Evolutionary conservation across 2,329 filamentous ascomycete species (phyloP), one percentile per base, ranked within the genome.

Genomic region (Cercospora beticola): DNA sequence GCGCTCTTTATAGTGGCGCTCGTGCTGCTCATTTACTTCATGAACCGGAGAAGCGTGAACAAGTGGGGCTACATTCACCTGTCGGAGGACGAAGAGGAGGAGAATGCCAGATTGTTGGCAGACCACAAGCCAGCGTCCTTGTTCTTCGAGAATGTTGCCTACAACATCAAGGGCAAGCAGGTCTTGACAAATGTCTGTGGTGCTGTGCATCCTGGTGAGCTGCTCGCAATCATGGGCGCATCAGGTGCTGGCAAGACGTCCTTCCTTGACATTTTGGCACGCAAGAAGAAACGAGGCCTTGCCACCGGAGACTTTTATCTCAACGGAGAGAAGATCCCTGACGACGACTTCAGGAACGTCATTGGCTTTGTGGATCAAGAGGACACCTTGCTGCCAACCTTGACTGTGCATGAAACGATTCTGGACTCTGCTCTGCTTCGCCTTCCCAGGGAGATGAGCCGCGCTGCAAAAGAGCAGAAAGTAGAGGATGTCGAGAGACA

Each of bases 311-410:
- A 94, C 68, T 97, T 97, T 76, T 95, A 90, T 76, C 89, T 99
- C 76, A 98, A 98, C 73, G 96, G 95, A 36, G 93, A 98, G 79
- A 94, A 92, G 79, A 89, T 98, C 43, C 85, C 84, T 33, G 92
- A 97, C 78, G 80, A 87, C 31, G 92, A 97, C 71, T 99, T 95
- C 82, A 92, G 92, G 78, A 94, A 89, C 70, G 93, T 98, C 62
- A 91, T 97, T 72, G 95, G 96, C 23, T 99, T 98, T 75, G 95
- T 99, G 49, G 95, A 99, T 75, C 95, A 99, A 81, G 95, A 99
- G 77, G 95, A 99, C 78, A 97, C 94, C 5, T 94, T 99, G 89
- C 85, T 99, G 54, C 90, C 95, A 0, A 99, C 95, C 0, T 84
- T 99, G 73, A 99, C 95, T 0, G 95, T 99, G 8, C 95, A 99